phyloP scores from a whole-genome alignment of 2,329 filamentous ascomycete species.

The Xylogone sp. region DNA sequence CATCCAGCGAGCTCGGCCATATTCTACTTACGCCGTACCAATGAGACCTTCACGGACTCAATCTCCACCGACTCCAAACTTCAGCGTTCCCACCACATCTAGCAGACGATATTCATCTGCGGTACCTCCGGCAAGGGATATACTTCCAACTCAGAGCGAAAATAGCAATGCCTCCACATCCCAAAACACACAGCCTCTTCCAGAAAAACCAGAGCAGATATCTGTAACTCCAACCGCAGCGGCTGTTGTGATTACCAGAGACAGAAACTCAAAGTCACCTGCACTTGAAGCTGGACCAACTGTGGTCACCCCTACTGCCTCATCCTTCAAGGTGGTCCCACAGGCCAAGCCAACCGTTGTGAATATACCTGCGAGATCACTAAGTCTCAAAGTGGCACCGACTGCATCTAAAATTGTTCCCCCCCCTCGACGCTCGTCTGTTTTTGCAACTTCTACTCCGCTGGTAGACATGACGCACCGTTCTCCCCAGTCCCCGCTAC shows the following conservation, averaged over 20 bases:
- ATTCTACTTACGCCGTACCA: constrained; percentile 18
- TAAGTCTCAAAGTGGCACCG: background rate
- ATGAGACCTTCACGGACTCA: constrained; percentile 4
- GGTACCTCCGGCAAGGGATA: constrained; percentile 4
- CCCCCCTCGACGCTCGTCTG: constrained; percentile 12
- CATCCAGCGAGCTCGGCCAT: constrained; percentile 15
- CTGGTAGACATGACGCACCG: background rate
- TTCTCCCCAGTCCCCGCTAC: background rate
- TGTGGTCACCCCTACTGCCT: constrained; percentile 7
- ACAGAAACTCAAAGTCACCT: background rate
- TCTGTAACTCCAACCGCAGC: no score
- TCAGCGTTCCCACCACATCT: constrained; percentile 25
- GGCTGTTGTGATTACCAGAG: background rate
- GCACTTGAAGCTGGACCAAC: background rate
- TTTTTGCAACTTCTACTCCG: constrained; percentile 2
- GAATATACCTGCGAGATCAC: constrained; percentile 11
- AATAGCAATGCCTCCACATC: background rate
- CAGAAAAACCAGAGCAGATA: background rate
- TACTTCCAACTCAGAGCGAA: background rate
- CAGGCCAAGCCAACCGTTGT: constrained; percentile 7
- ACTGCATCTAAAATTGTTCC: background rate
- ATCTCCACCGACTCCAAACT: constrained; percentile 23
- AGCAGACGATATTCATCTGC: constrained; percentile 17
- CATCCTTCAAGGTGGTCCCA: constrained; percentile 7
- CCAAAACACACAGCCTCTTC: background rate